Conservation (phyloP, 2,329 filamentous ascomycete species). For the Mariannaea sp. region DNA sequence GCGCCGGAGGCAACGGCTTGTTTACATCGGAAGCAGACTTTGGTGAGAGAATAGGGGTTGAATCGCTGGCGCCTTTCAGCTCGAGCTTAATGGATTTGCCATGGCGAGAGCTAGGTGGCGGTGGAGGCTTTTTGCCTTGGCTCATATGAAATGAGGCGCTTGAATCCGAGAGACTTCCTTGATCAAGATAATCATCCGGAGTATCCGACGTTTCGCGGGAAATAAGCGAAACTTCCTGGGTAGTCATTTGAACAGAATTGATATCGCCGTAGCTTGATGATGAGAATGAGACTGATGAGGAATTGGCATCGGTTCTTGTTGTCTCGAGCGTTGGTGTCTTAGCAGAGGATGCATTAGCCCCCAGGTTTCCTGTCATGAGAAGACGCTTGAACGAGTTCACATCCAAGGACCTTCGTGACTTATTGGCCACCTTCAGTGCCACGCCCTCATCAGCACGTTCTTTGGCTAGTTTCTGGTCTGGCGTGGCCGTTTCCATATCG, state of each 20-base stretch:
- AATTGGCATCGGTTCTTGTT: conserved; percentile 18
- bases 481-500: conserved; percentile 51
- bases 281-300: conserved; percentile 23
- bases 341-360: conserved; percentile 15
- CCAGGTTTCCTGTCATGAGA: conserved; percentile 72
- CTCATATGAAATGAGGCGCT: conserved; percentile 33
- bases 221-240: conserved; percentile 31
- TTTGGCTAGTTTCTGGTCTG: conserved; percentile 40
- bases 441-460: conserved; percentile 41
- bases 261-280: conserved; percentile 25
- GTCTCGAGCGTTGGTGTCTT: conserved; percentile 18
- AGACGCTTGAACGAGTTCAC: conserved; percentile 79
- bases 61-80: conserved; percentile 42
- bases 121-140: conserved; percentile 65
- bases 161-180: conserved; percentile 36
- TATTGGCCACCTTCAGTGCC: conserved; percentile 41
- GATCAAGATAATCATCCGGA: conserved; percentile 30
- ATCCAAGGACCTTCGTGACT: conserved; percentile 61
- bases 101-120: conserved; percentile 75
- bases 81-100: conserved; percentile 71
- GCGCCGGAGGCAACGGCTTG: conserved; percentile 65
- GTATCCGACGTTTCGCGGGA: conserved; percentile 29
- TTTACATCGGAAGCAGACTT: conserved; percentile 34
- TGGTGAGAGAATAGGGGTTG: conserved; percentile 23
- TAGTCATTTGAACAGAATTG: conserved; percentile 14